Percentiles rank a stretch among this genome's conserved stretches.
Evolutionary conservation across 2,329 filamentous ascomycete species (phyloP).

Genomic region (Colletotrichum cereale): DNA sequence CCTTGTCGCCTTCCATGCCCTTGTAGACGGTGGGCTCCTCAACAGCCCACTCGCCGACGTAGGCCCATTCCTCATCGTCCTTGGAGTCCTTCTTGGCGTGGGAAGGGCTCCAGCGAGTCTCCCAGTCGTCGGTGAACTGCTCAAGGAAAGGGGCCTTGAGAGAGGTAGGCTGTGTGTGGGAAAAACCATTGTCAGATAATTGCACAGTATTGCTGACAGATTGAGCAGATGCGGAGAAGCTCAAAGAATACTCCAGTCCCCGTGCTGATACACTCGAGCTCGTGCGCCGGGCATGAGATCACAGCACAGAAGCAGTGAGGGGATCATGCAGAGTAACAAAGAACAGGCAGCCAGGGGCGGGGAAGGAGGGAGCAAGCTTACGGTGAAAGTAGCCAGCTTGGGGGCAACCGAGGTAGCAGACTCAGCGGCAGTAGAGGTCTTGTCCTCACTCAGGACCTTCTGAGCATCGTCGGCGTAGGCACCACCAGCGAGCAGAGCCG

Average conservation of each 20-base stretch:
- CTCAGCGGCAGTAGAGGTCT: slow-evolving; percentile 56
- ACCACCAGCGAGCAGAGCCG: slow-evolving; percentile 78
- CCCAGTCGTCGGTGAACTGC: slow-evolving; percentile 98
- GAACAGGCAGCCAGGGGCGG: not conserved
- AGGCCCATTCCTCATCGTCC: slow-evolving; percentile 95
- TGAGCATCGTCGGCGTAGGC: slow-evolving; percentile 77
- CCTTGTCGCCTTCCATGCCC: slow-evolving; percentile 95
- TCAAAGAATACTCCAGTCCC: slow-evolving; percentile 35
- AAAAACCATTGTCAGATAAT: slow-evolving; percentile 13
- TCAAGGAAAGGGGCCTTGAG: slow-evolving; percentile 96
- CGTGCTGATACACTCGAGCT: slow-evolving; percentile 18
- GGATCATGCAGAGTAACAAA: slow-evolving; percentile 21
- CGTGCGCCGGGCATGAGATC: slow-evolving; percentile 15
- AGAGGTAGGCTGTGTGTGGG: slow-evolving; percentile 76
- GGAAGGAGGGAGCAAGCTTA: slow-evolving; percentile 65
- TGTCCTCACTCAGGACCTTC: slow-evolving; percentile 63
- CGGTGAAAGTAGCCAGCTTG: slow-evolving; percentile 86
- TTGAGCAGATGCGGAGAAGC: slow-evolving; percentile 13
- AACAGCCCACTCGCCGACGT: slow-evolving; percentile 95
- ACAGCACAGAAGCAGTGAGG: slow-evolving; percentile 9
- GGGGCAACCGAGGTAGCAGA: slow-evolving; percentile 69
- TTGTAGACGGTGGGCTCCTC: slow-evolving; percentile 93
- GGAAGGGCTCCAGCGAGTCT: slow-evolving; percentile 91
- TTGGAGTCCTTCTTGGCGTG: slow-evolving; percentile 95
- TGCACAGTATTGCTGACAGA: not conserved